Base-by-base conservation (phyloP, 2,329 filamentous ascomycete genomes). In the Herpotrichia juniperi region DNA sequence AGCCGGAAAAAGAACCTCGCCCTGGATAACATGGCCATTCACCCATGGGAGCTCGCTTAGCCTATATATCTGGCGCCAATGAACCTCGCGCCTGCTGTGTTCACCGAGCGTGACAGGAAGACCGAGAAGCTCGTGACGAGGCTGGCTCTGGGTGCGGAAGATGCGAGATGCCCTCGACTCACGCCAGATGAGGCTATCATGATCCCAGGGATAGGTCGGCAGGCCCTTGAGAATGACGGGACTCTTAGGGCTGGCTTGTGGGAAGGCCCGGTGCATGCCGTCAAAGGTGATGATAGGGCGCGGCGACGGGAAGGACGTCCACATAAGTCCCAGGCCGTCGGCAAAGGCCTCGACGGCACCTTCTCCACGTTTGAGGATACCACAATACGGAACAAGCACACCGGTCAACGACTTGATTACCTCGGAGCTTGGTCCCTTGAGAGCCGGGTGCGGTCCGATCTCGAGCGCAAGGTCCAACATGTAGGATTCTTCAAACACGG, bases 361-460 rank as follows among this genome's bases (percentile, higher is more conserved):
- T 2, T 48, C 37, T 3, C 58, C 62, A 16, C 70, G 56, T 9
- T 51, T 48, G 9, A 73, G 40, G 3, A 50, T 32, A 14, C 52
- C 66, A 34, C 46, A 42, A 46, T 68, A 68, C 7, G 58, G 56
- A 26, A 51, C 39, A 11, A 26, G 24, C 6, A 19, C 6, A 9
- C 28, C 32, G 39, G 28, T 21, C 8, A 22, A 4, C 35, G 46
- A 22, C 16, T 67, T 61, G 31, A 77, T 66, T 1, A 58, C 76
- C 31, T 77, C 65, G 1, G 47, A 58, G 0, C 66, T 67, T 0
- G 79, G 77, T 0, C 71, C 71, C 55, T 75, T 77, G 6, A 82
- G 67, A 3, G 75, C 73, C 0, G 78, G 74, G 53, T 81, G 78
- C 1, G 78, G 76, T 0, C 79, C 79, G 7, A 81, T 57, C 48